Conservation (phyloP, 345 rosid genomes). For the Heritiera fomes region DNA sequence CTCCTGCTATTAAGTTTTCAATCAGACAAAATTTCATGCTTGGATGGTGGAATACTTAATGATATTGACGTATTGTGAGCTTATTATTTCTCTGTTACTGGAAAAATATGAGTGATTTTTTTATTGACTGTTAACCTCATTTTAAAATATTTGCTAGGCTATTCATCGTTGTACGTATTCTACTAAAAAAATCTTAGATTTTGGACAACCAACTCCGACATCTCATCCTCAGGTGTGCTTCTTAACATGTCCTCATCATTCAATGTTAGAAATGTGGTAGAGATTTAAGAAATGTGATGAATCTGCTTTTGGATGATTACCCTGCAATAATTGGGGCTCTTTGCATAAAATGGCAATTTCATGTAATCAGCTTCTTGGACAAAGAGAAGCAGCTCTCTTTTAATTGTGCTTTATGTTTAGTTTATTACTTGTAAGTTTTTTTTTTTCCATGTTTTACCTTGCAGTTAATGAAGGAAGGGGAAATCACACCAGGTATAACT, state of each 20-base stretch:
- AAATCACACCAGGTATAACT: constrained; percentile 82
- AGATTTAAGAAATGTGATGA: neutral
- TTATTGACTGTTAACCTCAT: neutral
- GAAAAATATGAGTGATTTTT: neutral
- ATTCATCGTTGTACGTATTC: constrained; percentile 47
- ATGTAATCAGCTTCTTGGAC: neutral
- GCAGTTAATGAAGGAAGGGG: constrained; percentile 84
- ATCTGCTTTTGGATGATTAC: neutral
- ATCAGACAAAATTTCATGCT: constrained; percentile 3
- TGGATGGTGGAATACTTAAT: neutral
- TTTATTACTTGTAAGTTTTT: neutral
- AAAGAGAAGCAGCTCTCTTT: constrained; percentile 1
- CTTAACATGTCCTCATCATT: neutral
- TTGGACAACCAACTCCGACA: constrained; percentile 85
- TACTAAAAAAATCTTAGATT: constrained; percentile 47
- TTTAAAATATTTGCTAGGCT: constrained; percentile 43
- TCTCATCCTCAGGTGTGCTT: constrained; percentile 83
- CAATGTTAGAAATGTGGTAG: neutral
- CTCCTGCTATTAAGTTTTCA: neutral
- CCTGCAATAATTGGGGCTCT: neutral
- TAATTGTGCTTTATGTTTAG: neutral
- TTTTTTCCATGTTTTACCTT: constrained; percentile 12
- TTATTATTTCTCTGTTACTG: neutral
- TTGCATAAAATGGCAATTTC: neutral
- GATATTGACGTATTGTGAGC: neutral